Percentiles rank a stretch among this genome's conserved stretches.
These are phyloP conservation scores for Acanthamoeba healyi DNA, from an alignment of 208 protist genomes.

Conservation along the genomic window DNA sequence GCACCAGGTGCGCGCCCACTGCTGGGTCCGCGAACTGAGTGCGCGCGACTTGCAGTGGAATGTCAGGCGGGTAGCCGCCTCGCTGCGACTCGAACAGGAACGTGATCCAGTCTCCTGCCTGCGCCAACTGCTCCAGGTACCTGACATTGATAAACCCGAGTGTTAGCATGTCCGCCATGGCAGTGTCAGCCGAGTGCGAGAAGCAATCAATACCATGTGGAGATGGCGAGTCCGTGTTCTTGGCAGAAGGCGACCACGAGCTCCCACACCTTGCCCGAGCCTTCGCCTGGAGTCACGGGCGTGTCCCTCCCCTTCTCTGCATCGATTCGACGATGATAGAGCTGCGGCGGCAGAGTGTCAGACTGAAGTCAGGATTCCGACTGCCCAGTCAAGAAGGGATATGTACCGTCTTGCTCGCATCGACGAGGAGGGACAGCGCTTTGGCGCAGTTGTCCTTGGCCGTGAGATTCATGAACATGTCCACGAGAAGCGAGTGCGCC, in stretches of 20 bases:
- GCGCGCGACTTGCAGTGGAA: background rate
- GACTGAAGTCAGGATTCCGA: too few species aligned
- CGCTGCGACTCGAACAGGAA: slow-evolving; percentile 41
- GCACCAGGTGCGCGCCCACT: slow-evolving; percentile 6
- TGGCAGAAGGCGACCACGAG: slow-evolving; percentile 23
- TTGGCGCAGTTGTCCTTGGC: background rate
- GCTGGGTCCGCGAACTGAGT: background rate
- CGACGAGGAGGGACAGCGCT: background rate
- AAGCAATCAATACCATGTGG: background rate
- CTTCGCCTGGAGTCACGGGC: background rate
- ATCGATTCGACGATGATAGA: background rate
- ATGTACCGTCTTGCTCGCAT: background rate
- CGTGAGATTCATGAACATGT: slow-evolving; percentile 27
- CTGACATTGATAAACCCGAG: background rate
- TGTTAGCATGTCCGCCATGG: too few species aligned
- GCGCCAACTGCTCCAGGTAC: slow-evolving; percentile 41
- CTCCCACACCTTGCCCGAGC: slow-evolving; percentile 1
- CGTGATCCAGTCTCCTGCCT: slow-evolving; percentile 35
- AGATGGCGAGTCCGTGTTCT: background rate
- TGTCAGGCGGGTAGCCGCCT: background rate
- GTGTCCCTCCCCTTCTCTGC: background rate
- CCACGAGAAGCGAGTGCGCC: background rate
- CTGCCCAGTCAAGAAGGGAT: too few species aligned
- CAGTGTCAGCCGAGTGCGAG: too few species aligned
- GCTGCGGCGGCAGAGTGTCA: too few species aligned